A percentile compares a stretch with the other conserved stretches of the same genome.
Conservation (phyloP, 2,329 filamentous ascomycete species). For the Hirsutella rhossiliensis region DNA sequence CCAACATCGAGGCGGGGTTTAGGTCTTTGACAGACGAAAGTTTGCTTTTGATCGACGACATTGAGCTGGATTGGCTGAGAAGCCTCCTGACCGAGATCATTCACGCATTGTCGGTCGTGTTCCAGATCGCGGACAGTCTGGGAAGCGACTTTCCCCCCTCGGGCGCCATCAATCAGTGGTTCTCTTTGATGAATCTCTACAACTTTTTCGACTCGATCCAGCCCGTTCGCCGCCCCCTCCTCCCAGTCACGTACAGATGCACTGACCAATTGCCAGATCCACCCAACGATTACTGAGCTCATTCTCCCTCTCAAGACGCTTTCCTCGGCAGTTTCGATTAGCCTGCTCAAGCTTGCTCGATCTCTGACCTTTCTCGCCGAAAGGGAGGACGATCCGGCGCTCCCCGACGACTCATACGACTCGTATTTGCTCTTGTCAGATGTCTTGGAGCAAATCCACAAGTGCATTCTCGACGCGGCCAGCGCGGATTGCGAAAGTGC, state of each 20-base stretch:
- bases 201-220: conserved; percentile 57
- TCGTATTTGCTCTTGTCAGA: conserved; percentile 59
- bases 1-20: conserved; percentile 35
- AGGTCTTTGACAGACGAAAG: conserved; percentile 36
- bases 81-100: conserved; percentile 57
- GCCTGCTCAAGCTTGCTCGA: conserved; percentile 54
- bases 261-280: conserved; percentile 16
- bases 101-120: conserved; percentile 62
- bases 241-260: not conserved
- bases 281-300: conserved; percentile 35
- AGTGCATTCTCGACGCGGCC: conserved; percentile 51
- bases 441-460: conserved; percentile 61
- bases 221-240: conserved; percentile 13
- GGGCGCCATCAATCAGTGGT: conserved; percentile 56
- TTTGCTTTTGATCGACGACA: conserved; percentile 36
- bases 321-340: conserved; percentile 56
- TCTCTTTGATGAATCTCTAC: conserved; percentile 55
- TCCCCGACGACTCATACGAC: conserved; percentile 25
- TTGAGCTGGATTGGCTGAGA: conserved; percentile 47
- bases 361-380: conserved; percentile 33
- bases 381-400: conserved; percentile 22
- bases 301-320: conserved; percentile 56
- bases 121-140: conserved; percentile 55
- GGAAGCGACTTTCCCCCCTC: conserved; percentile 42
- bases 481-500: conserved; percentile 46